Conservation (phyloP, 78 protist species). For the Cavenderia fasciculata region DNA sequence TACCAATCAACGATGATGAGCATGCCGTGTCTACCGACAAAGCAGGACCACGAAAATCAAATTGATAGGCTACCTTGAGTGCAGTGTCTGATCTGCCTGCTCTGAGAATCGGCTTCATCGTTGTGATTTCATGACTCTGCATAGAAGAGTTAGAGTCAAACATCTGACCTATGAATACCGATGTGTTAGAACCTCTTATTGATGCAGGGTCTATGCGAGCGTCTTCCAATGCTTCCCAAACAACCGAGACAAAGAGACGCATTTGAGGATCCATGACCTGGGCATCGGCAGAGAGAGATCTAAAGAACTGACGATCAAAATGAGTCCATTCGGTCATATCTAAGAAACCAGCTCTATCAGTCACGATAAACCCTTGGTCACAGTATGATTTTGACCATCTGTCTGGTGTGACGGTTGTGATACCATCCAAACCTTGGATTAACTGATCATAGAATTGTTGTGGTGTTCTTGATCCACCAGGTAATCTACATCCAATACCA, state of each 20-base stretch:
- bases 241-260: neutral
- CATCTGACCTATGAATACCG: conserved; percentile 22
- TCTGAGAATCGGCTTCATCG: too few species aligned
- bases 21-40: conserved; percentile 56
- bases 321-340: neutral
- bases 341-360: conserved; percentile 13
- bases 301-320: conserved; percentile 27
- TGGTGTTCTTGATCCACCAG: neutral
- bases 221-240: conserved; percentile 47
- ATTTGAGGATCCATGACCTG: conserved; percentile 17
- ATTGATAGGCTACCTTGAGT: too few species aligned
- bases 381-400: conserved; percentile 38
- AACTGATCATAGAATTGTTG: conserved; percentile 11
- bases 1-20: conserved; percentile 23
- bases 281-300: conserved; percentile 4
- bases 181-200: conserved; percentile 30
- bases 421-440: conserved; percentile 29
- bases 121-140: too few species aligned
- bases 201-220: neutral
- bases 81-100: too few species aligned
- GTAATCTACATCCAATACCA: conserved; percentile 32
- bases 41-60: conserved; percentile 59
- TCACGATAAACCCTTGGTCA: conserved; percentile 7
- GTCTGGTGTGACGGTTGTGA: conserved; percentile 29
- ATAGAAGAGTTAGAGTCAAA: too few species aligned